phyloP scores from a whole-genome alignment of 2,329 filamentous ascomycete species.

The Kalaharituber pfeilii region DNA sequence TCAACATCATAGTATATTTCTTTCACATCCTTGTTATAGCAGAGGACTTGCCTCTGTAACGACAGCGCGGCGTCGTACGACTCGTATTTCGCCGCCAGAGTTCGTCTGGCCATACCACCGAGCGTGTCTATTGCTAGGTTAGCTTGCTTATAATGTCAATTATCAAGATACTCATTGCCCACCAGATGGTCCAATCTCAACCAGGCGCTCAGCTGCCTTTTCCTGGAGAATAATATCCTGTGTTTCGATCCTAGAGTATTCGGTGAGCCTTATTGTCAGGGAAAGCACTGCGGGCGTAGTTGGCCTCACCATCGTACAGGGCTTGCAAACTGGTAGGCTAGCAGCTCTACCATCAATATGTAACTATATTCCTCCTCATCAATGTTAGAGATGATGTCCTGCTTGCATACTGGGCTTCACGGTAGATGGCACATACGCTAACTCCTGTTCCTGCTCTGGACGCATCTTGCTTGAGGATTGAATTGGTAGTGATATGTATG shows the following conservation, averaged over 20 bases:
- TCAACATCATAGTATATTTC: conserved; percentile 99
- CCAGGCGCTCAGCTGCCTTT: conserved; percentile 88
- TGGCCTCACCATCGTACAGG: conserved; percentile 68
- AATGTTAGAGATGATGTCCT: too few species aligned
- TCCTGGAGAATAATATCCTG: conserved; percentile 98
- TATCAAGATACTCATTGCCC: background rate
- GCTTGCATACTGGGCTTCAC: too few species aligned
- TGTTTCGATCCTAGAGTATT: conserved; percentile 54
- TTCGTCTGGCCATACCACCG: conserved; percentile 93
- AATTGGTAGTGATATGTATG: background rate
- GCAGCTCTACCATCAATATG: conserved; percentile 92
- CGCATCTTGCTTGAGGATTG: conserved; percentile 12
- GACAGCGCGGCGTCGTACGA: conserved; percentile 95
- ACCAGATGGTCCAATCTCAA: conserved; percentile 77
- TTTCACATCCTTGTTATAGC: conserved; percentile 98
- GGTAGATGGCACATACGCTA: conserved; percentile 36
- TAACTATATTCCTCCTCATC: conserved; percentile 37
- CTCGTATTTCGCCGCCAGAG: conserved; percentile 91
- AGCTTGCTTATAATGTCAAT: background rate
- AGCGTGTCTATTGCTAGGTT: conserved; percentile 50
- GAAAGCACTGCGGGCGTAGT: too few species aligned
- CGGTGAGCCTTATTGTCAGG: background rate
- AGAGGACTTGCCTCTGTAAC: conserved; percentile 89
- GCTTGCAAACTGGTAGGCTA: conserved; percentile 97
- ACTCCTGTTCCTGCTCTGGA: conserved; percentile 97